Base-by-base conservation (phyloP, 176 grass and related monocot genomes). In the Oryza rufipogon region DNA sequence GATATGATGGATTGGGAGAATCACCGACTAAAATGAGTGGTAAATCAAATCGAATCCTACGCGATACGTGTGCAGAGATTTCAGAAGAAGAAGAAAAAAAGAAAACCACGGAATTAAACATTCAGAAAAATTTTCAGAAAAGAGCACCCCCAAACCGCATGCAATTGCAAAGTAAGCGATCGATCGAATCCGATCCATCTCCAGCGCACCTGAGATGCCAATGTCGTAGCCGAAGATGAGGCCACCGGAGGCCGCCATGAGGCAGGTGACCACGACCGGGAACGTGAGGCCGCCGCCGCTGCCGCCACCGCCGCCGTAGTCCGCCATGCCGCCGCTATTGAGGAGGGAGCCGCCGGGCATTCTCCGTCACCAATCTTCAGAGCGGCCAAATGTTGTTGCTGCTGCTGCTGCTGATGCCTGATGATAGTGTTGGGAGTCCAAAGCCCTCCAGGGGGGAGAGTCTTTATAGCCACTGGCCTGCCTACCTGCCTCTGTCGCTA, bases 211-310 rank as follows among this genome's bases (percentile, higher is more conserved):
- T 84, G 96, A 98, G 86, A 98, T 95, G 71, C 96, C 96, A 84
- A 98, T 98, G 77, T 98, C 96, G 86, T 98, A 98, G 77, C 96
- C 96, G 77, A 93, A 98, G 83, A 98, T 98, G 30, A 98, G 93
- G 17, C 96, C 96, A 9, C 96, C 96, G 68, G 96, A 95, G 30
- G 96, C 96, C 41, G 91, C 96, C 93, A 98, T 92, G 82, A 98
- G 75, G 81, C 96, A 95, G 23, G 96, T 95, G 0, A 95, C 54
- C n/a, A 95, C 70, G 19, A 95, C 91, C 11, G 96, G 87, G 64
- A 77, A 67, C 34, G 96, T 98, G 54, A 98, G 67, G 2, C 75
- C 73, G 56, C 92, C 30, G 2, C 30, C 95, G 23, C 42, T 8
- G 42, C 92, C 95, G 20, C 42, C 42, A 8, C 92, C 91, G 41